phyloP scores from a whole-genome alignment of 345 rosid species.

The Microthlaspi erraticum region DNA sequence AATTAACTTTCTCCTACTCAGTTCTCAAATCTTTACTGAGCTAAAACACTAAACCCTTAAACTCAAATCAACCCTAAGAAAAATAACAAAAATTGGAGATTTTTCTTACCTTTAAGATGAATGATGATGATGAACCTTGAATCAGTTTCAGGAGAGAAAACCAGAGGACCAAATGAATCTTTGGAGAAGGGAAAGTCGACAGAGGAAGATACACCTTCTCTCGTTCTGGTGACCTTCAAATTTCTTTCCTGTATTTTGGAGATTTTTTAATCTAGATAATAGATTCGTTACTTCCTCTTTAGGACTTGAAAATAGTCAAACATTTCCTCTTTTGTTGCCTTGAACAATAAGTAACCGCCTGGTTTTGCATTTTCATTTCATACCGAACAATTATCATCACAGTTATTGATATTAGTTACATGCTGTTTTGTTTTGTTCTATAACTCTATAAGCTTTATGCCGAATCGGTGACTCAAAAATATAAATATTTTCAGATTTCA shows the following conservation, averaged over 20 bases:
- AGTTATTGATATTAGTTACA: too few relatives aligned
- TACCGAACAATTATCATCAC: too few relatives aligned
- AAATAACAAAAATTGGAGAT: too few relatives aligned
- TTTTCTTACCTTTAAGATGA: conserved; percentile 67
- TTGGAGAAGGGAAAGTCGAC: conserved; percentile 56
- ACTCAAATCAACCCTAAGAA: conserved; percentile 11
- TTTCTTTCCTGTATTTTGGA: background rate
- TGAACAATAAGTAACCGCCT: conserved; percentile 35
- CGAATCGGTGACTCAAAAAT: too few relatives aligned
- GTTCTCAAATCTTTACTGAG: background rate
- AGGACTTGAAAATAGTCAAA: conserved; percentile 29
- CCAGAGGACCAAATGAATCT: conserved; percentile 60
- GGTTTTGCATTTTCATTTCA: conserved; percentile 18
- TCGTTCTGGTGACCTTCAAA: conserved; percentile 68
- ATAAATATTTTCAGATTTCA: too few relatives aligned
- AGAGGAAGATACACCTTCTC: conserved; percentile 62
- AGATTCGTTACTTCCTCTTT: conserved; percentile 64
- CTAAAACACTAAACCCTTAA: too few relatives aligned
- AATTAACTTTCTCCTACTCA: background rate
- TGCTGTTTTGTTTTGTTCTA: too few relatives aligned
- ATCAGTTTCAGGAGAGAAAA: conserved; percentile 74
- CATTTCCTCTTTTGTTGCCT: conserved; percentile 27
- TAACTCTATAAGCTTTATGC: too few relatives aligned
- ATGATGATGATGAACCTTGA: conserved; percentile 66
- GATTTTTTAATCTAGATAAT: conserved; percentile 4